Conservation (phyloP, 768 basidiomycete species). For the Mycena vulgaris region DNA sequence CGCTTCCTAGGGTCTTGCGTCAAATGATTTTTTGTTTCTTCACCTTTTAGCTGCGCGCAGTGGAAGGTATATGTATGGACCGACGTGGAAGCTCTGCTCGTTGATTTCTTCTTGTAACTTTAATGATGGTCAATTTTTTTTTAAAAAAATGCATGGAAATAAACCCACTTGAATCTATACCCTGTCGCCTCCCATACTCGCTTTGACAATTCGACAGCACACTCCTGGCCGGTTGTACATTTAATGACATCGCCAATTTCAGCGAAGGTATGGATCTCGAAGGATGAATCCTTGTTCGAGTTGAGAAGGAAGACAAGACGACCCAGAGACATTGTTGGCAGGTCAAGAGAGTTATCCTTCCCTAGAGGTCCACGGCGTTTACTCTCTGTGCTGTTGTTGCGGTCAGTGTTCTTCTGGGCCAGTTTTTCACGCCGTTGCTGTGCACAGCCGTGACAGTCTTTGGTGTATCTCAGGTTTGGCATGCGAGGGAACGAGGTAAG, state of each 20-base stretch:
- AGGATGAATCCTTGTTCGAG: too few species aligned
- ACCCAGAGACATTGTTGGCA: too few species aligned
- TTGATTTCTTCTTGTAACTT: background rate
- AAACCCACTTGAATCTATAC: background rate
- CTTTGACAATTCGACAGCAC: too few species aligned
- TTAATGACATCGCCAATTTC: background rate
- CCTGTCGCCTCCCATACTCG: background rate
- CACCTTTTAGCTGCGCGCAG: background rate
- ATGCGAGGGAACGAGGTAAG: too few species aligned
- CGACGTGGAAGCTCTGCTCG: background rate
- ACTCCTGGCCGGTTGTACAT: background rate
- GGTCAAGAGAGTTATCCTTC: too few species aligned
- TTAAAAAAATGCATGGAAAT: background rate
- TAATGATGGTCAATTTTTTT: background rate
- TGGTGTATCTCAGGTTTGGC: too few species aligned
- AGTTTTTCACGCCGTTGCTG: too few species aligned
- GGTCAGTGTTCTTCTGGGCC: too few species aligned
- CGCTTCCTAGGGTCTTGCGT: conserved; percentile 10
- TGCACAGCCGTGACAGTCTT: too few species aligned
- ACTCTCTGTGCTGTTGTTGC: too few species aligned
- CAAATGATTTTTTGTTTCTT: background rate
- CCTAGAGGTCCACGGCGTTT: too few species aligned
- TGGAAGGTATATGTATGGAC: background rate
- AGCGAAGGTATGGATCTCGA: background rate
- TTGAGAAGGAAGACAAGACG: too few species aligned